Evolutionary conservation across 2,329 filamentous ascomycete genomes (phyloP), one percentile per base, ranked within the genome.

Genomic region (Aspergillus sp.): DNA sequence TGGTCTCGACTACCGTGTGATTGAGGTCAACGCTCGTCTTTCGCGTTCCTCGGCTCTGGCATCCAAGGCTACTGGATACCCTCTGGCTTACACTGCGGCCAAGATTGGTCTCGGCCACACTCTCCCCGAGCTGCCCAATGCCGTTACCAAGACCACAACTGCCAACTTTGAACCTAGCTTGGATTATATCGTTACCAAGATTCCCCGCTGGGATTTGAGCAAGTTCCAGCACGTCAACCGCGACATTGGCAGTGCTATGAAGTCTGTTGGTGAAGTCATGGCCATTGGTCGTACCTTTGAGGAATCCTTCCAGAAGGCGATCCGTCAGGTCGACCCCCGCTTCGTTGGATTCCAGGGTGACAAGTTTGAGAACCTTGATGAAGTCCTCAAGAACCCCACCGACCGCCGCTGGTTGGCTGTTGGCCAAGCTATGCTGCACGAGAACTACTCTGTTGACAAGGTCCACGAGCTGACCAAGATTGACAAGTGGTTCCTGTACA

Each of bases 181-280:
- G 67, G 95, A 99, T 75, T 99, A 99, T 78, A 92, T 99, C 68
- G 95, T 99, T 68, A 97, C 93, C 70, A 99, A 99, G 85, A 98
- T 99, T 71, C 95, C 95, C 71, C 89, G 95, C 74, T 99, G 95
- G 95, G 95, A 99, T 84, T 80, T 99, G 75, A 89, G 91, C 84
- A 99, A 99, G 83, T 99, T 99, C 85, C 94, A 98, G 82, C 94
- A 98, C 73, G 95, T 99, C 67, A 96, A 97, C 84, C 91, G 95
- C 64, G 91, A 96, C 74, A 98, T 99, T 75, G 95, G 95, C 70
- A 96, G 92, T 75, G 91, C 94, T 64, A 99, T 99, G 95, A 99
- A 98, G 84, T 97, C 93, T 25, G 93, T 99, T 61, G 95, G 95
- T 76, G 95, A 99, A 81, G 95, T 99, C 63, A 99, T 99, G 95